Base-by-base conservation (phyloP, 2,329 filamentous ascomycete species). In the Paecilomyces formosus region DNA sequence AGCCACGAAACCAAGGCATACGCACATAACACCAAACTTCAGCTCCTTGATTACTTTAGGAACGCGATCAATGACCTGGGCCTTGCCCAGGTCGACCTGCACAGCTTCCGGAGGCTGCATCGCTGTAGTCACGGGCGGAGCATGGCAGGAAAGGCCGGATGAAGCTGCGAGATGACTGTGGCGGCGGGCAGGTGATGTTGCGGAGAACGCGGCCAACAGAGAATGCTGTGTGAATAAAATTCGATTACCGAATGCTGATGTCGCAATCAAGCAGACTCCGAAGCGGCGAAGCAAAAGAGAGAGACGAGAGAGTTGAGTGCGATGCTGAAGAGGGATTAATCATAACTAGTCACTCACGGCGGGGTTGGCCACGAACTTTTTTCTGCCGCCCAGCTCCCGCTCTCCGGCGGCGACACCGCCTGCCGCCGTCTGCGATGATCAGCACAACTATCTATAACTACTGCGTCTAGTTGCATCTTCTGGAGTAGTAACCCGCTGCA, bases 11-110 rank as follows among this genome's bases (percentile, higher is more conserved):
- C 28, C 54, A 58, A 50, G 50, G 22, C 53, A 18, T 54, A 58
- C 83, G 66, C 79, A 92, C 87, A 96, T 85, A 62, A 97, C 90
- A 70, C 93, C 93, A 75, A 97, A 97, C 72, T 96, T 92, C 73
- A 97, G 84, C 71, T 92, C 88, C 73, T 88, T 92, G 79, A 97
- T 95, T 69, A 90, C 88, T 80, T 96, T 96, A 33, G 93, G 93
- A 58, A 90, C 82, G 72, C 87, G 87, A 76, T 97, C 92, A 57
- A 91, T 84, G 72, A 97, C 88, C 83, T 96, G 92, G 79, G 91
- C 86, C 82, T 97, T 97, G 66, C 74, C 74, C 72, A 76, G 74
- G 66, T 76, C 74, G 68, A 86, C 74, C 66, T 75, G 72, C 60
- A 70, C 71, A 71, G 71, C 70, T 66, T 76, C 75, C 63, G 70